Evolutionary conservation across 2,329 filamentous ascomycete genomes (phyloP), one percentile per base, ranked within the genome.

Genomic region (Lomentospora prolificans): DNA sequence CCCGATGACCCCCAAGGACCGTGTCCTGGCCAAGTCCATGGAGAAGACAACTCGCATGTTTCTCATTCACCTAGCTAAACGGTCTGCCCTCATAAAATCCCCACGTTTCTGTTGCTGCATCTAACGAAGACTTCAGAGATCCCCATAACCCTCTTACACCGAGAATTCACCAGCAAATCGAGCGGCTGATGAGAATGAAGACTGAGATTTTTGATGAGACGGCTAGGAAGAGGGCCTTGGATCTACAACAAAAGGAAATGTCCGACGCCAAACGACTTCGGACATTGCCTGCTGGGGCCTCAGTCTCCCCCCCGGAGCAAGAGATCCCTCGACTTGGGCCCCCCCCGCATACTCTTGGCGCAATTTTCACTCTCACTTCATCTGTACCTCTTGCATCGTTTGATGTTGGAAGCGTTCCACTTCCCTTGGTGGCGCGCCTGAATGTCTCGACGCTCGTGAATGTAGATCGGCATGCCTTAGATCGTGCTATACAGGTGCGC

Each of bases 21-120:
- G 87, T 63, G 86, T 99, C 58, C 82, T 92, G 63, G 80, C 95
- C 59, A 90, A 86, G 70, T 97, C 92, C 4, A 94, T 99, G 84
- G 92, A 96, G 69, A 90, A 95, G 66, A 99, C 94, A 24, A 88
- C 88, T 3, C 82, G 90, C 63, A 84, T 90, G 61, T 74, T 99
- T 50, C 77, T 97, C 39, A 80, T 91, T 55, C 91, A 96, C 69
- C 75, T 96, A 55, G 76, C 87, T 61, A 92, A 92, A 72, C 81
- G 84, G 86, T 89, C 76, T 61, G 75, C 59, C 10, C 4, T 17
- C 27, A 10, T 17, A 25, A 17, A 17, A 36, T 24, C 9, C 14
- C 9, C 19, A 10, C 17, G 3, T 12, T 50, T 24, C 28, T 19
- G 24, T n/a, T 14, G 2, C 22, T n/a, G 12, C n/a, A 33, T 57